Percentiles rank a stretch among this genome's conserved stretches.
Evolutionary conservation across 106 monocot genomes (phyloP).

Genomic region (Dendrobium huoshanense): DNA sequence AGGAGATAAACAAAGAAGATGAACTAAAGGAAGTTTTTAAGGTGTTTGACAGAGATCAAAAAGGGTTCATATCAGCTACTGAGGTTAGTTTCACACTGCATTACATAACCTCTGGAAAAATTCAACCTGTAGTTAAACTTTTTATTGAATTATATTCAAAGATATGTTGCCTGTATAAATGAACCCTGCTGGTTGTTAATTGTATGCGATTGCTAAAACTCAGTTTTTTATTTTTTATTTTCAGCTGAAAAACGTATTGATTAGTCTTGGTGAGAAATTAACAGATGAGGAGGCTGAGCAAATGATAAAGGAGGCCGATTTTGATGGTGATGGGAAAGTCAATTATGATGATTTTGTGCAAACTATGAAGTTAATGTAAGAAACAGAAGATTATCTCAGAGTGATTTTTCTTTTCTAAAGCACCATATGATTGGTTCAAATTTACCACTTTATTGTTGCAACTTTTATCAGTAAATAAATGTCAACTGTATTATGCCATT

Average conservation of each 20-base stretch:
- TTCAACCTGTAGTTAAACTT: too few relatives aligned
- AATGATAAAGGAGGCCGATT: constrained; percentile 45
- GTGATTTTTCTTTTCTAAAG: neutral
- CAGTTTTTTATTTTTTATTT: neutral
- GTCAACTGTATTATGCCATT: too few relatives aligned
- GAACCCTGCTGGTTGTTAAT: too few relatives aligned
- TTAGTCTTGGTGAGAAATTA: constrained; percentile 43
- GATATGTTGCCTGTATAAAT: too few relatives aligned
- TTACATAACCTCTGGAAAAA: neutral
- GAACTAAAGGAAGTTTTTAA: constrained; percentile 48
- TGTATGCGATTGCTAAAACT: neutral
- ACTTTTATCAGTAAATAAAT: too few relatives aligned
- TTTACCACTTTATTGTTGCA: too few relatives aligned
- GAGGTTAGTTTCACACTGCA: constrained; percentile 27
- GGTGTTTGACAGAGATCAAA: constrained; percentile 49
- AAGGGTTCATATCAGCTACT: constrained; percentile 41
- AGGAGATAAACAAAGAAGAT: constrained; percentile 44
- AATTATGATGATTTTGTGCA: constrained; percentile 39
- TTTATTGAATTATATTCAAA: too few relatives aligned
- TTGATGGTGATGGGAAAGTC: constrained; percentile 43
- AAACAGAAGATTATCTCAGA: neutral
- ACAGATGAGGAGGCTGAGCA: constrained; percentile 46
- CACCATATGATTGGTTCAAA: too few relatives aligned
- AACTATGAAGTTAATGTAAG: constrained; percentile 25
- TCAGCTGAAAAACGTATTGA: constrained; percentile 46